Percentiles rank a stretch among this genome's conserved stretches.
Conservation (phyloP, 2,329 filamentous ascomycete genomes). For the Penicillium sp. region DNA sequence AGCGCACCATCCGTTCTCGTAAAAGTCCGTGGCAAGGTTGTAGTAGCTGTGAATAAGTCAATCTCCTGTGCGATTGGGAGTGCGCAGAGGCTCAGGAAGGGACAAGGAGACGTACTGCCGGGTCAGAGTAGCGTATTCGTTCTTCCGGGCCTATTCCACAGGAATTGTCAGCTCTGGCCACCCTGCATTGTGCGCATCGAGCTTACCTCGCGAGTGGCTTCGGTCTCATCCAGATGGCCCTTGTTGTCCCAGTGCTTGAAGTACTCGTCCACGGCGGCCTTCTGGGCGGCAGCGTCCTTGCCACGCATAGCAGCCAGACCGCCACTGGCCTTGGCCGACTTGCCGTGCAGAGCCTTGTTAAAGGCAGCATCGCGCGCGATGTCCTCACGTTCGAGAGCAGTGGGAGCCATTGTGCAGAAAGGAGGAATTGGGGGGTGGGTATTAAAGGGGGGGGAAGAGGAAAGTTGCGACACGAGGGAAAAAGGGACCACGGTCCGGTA, state of each 20-base stretch:
- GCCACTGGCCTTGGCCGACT: slow-evolving; percentile 65
- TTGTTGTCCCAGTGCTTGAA: slow-evolving; percentile 98
- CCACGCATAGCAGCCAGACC: slow-evolving; percentile 79
- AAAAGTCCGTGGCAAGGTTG: slow-evolving; percentile 92
- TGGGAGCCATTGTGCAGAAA: slow-evolving; percentile 55
- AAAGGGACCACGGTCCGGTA: slow-evolving; percentile 12
- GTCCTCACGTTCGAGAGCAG: slow-evolving; percentile 73
- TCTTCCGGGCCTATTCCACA: slow-evolving; percentile 63
- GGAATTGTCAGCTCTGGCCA: slow-evolving; percentile 14
- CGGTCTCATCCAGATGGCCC: slow-evolving; percentile 72
- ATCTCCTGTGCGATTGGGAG: slow-evolving; percentile 1
- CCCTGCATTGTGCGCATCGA: neutral
- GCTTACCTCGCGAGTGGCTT: slow-evolving; percentile 71
- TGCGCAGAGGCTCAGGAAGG: neutral
- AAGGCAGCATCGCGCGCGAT: slow-evolving; percentile 83
- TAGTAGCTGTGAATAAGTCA: slow-evolving; percentile 65
- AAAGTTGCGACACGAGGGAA: slow-evolving; percentile 2
- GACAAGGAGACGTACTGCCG: slow-evolving; percentile 65
- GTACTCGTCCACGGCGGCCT: slow-evolving; percentile 83
- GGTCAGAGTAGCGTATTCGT: slow-evolving; percentile 89
- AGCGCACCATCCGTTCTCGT: slow-evolving; percentile 95
- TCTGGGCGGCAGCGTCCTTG: slow-evolving; percentile 76
- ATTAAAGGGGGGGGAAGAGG: slow-evolving; percentile 17
- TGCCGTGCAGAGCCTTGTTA: slow-evolving; percentile 81
- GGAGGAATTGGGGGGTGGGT: slow-evolving; percentile 21